Conservation (phyloP, 1,284 basidiomycete species). For the Leucoagaricus sp. region DNA sequence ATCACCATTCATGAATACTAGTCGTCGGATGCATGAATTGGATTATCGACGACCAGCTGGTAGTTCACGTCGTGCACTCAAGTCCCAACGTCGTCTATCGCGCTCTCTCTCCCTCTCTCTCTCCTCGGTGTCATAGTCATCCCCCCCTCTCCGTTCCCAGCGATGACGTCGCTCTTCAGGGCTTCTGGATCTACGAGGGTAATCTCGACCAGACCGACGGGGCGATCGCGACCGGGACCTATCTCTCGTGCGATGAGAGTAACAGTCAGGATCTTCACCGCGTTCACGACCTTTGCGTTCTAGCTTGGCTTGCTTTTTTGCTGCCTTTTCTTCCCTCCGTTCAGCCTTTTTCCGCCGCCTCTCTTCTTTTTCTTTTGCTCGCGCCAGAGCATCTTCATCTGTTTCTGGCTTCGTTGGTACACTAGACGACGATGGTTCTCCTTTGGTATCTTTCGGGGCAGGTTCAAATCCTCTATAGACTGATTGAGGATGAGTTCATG, state of each 20-base stretch:
- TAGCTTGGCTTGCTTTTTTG: conserved; percentile 33
- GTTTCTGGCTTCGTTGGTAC: conserved; percentile 25
- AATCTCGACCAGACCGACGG: conserved; percentile 19
- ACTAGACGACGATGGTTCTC: conserved; percentile 34
- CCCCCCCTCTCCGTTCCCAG: conserved; percentile 13
- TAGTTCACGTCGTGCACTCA: conserved; percentile 36
- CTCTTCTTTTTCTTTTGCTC: conserved; percentile 55
- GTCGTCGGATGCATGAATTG: background rate
- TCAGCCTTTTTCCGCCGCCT: conserved; percentile 57
- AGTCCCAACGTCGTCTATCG: conserved; percentile 55
- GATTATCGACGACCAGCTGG: conserved; percentile 18
- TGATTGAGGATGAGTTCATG: background rate
- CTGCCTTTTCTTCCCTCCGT: conserved; percentile 54
- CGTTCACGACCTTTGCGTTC: conserved; percentile 27
- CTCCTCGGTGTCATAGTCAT: conserved; percentile 42
- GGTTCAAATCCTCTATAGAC: conserved; percentile 62
- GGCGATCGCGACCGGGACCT: conserved; percentile 50
- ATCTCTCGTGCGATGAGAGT: conserved; percentile 28
- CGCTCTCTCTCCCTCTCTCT: conserved; percentile 52
- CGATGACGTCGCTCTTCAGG: conserved; percentile 21
- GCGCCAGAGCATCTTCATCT: conserved; percentile 22
- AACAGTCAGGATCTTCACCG: conserved; percentile 26
- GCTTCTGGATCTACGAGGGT: conserved; percentile 27
- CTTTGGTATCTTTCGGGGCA: conserved; percentile 25
- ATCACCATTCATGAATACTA: background rate